Evolutionary conservation across 306 rosid genomes (phyloP).

Genomic region (Castanea mollissima): DNA sequence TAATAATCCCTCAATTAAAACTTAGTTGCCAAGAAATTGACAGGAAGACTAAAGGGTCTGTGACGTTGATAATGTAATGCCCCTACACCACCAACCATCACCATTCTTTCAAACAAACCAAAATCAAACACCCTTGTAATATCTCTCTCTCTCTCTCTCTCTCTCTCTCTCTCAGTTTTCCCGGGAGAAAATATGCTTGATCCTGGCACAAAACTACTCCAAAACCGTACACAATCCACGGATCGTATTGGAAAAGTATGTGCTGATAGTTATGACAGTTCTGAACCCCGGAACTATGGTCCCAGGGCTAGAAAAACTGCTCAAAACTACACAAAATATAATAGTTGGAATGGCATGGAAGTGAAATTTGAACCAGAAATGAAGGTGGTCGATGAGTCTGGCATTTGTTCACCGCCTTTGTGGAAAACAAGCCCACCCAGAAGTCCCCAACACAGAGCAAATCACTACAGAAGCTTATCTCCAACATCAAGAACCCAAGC

Average conservation of each 20-base stretch:
- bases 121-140: neutral
- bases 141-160: no score
- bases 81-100: slow-evolving; percentile 5
- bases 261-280: neutral
- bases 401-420: slow-evolving; percentile 58
- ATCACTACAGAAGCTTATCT: slow-evolving; percentile 48
- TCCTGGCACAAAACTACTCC: slow-evolving; percentile 33
- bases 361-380: slow-evolving; percentile 1
- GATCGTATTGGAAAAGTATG: slow-evolving; percentile 3
- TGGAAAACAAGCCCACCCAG: slow-evolving; percentile 44
- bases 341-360: slow-evolving; percentile 24
- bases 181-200: slow-evolving; percentile 37
- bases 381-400: slow-evolving; percentile 32
- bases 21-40: slow-evolving; percentile 34
- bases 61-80: slow-evolving; percentile 26
- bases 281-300: slow-evolving; percentile 31
- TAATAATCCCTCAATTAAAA: slow-evolving; percentile 1
- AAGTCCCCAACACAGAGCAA: slow-evolving; percentile 33
- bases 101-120: slow-evolving; percentile 27
- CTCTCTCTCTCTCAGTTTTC: neutral
- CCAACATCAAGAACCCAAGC: slow-evolving; percentile 71
- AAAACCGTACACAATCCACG: slow-evolving; percentile 27
- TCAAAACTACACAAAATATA: slow-evolving; percentile 13
- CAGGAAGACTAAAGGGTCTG: slow-evolving; percentile 28
- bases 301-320: slow-evolving; percentile 36